Evolutionary conservation across 768 basidiomycete genomes (phyloP), one percentile per base, ranked within the genome.

Genomic region (Pulveroboletus frians): DNA sequence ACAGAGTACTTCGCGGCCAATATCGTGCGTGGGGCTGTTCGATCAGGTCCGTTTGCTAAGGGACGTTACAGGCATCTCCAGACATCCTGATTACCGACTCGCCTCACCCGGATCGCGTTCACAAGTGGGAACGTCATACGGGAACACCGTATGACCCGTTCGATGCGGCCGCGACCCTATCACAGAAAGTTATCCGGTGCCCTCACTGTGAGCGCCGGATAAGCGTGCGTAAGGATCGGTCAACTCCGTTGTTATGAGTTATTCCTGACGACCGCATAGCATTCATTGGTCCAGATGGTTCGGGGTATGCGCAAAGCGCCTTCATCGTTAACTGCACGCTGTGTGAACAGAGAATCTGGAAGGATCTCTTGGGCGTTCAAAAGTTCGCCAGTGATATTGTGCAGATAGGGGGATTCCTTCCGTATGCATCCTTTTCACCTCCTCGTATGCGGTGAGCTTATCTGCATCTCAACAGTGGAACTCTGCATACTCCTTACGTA

Each of bases 301-400:
- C 62, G 0, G 80, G 80, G 1, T 80, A 80, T 50, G 60, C 74
- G 2, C 79, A 80, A 50, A 61, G 62, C 4, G 54, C 59, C 0
- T 81, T 81, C 43, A 42, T 9, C 1, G 31, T 52, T 0, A 8
- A 3, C 10, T 81, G 79, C 46, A 20, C 39, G 2, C 23, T 32
- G 3, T 81, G 78, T 46, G 17, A 35, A 0, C 56, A 61, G 35
- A 39, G 35, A 0, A 73, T 81, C 26, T 74, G 57, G 2, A 73
- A 70, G 49, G 64, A 71, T 13, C 43, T 54, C 8, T 57, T 79
- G 11, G 70, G 65, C 5, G 58, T 74, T 1, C 46, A 62, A 27
- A 76, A 74, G 56, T 65, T 77, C 10, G 70, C 61, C 2, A 57
- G 51, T 1, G 73, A 76, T 53, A 39, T 75, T 3, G 60, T 57